Base-by-base conservation (phyloP, 2,329 filamentous ascomycete genomes). In the Hawksworthiomyces lignivorus region DNA sequence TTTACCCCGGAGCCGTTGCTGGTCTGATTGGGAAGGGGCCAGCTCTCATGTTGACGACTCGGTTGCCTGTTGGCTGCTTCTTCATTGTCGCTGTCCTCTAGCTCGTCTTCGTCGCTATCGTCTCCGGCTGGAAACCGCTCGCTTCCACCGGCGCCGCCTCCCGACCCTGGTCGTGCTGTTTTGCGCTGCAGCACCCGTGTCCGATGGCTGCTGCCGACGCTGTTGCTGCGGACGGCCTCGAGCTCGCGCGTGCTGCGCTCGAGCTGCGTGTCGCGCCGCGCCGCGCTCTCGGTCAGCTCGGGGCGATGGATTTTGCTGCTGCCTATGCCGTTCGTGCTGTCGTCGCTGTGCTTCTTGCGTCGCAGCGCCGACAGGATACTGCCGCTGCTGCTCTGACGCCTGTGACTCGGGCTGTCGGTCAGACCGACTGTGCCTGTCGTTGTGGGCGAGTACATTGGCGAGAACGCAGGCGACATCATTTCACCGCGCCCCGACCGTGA, bases 301-400 rank as follows among this genome's bases (percentile, higher is more conserved):
- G 64, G 59, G 28, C 77, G 76, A 24, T 72, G 66, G 17, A 82
- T 71, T 52, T 71, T 75, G 36, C 67, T 62, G 44, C 63, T 54
- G 20, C 74, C 69, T 27, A 61, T 8, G 7, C 12, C 29, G 17
- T n/a, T 34, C 17, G n/a, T 35, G 19, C 8, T 61, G 31, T 62
- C 67, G 43, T 62, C 54, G 24, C 28, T 61, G 34, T 63, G 67
- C 56, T 79, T 84, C 60, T 74, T 82, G 41, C 83, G 78, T 28
- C 79, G 75, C n/a, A 87, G 61, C 5, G 75, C 75, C 3, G 69
- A 69, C 60, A 79, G 70, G 46, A 81, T 61, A 47, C 73, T 76
- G 43, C 62, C 70, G 36, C 68, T 63, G 24, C 66, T 43, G 40
- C 31, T 43, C 5, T 14, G 29, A 11, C 24, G 26, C 19, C 14